Evolutionary conservation across 75 land plant species (phyloP), one percentile per base, ranked within the genome.

Genomic region (Picea glauca): DNA sequence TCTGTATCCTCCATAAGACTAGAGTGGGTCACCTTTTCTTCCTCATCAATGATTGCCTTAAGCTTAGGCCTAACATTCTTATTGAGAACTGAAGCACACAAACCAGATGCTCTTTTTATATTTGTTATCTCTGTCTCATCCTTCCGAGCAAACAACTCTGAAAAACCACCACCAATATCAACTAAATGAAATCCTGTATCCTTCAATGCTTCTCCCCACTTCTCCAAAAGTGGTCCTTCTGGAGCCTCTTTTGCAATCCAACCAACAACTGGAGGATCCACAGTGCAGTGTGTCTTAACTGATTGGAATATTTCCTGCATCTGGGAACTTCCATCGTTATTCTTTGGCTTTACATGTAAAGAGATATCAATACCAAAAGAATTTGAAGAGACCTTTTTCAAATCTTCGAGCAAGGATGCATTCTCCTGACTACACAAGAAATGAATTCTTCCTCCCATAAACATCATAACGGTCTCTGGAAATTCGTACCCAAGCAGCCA

Each of bases 401-500:
- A 23, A 23, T 82, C 81, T 65, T 81, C 87, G 50, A 87, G 76
- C 58, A 86, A 65, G 18, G 61, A 60, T 13, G 84, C 84, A 76
- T 81, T 87, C 76, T 87, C 81, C 15, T 77, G 83, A 58, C 78
- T 79, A 76, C 88, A 85, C 60, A 87, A 58, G 14, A 87, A 31
- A 65, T 87, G 88, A 66, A 87, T 70, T 38, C 60, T 66, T 40
- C 78, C 81, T 31, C 75, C 81, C 75, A 85, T 32, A 65, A 87
- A 87, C 61, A 87, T 84, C 83, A 87, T 78, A 50, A 87, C 62
- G 9, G 88, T 87, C 75, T 87, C 88, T 15, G 87, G 88, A 58
- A 87, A 87, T 81, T 87, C 88, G 70, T 72, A 85, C 30, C 88
- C 88, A 46, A 87, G 72, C 60, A 87, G 72, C 88, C 88, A 87